phyloP scores from a whole-genome alignment of 2,329 filamentous ascomycete species.

The Pyrenophora tritici-repentis region DNA sequence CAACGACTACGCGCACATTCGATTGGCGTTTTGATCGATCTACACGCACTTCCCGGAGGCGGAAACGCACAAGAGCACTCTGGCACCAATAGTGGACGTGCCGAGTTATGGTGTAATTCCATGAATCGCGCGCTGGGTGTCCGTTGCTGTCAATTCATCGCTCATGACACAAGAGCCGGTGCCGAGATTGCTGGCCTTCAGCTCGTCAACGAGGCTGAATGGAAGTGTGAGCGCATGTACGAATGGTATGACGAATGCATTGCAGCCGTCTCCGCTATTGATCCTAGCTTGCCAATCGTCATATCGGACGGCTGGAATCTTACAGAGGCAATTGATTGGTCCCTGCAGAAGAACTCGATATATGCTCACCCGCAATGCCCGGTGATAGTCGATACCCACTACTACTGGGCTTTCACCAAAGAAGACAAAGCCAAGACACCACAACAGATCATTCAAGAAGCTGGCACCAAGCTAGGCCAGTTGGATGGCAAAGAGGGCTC shows the following conservation, averaged over 20 bases:
- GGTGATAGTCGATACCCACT: constrained; percentile 63
- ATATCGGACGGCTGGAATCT: constrained; percentile 65
- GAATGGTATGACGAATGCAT: constrained; percentile 62
- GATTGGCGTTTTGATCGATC: constrained; percentile 62
- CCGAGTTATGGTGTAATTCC: constrained; percentile 57
- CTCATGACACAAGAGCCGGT: constrained; percentile 51
- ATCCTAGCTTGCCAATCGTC: constrained; percentile 59
- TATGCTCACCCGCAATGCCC: constrained; percentile 48
- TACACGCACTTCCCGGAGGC: constrained; percentile 64
- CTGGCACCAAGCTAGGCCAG: constrained; percentile 51
- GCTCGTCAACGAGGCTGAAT: constrained; percentile 61
- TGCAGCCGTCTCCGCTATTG: constrained; percentile 53
- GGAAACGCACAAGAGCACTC: constrained; percentile 62
- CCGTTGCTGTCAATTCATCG: constrained; percentile 57
- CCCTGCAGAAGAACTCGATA: constrained; percentile 47
- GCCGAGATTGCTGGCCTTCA: constrained; percentile 61
- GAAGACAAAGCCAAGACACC: constrained; percentile 58
- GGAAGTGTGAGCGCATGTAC: constrained; percentile 58
- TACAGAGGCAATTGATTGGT: constrained; percentile 52
- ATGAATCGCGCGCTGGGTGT: constrained; percentile 53
- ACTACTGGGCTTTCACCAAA: constrained; percentile 64
- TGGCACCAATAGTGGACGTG: constrained; percentile 58
- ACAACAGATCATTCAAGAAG: constrained; percentile 57
- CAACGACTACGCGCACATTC: constrained; percentile 52
- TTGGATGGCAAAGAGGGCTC: constrained; percentile 55